phyloP scores from a whole-genome alignment of 2,329 filamentous ascomycete genomes.

The Aurifilum marmelostoma region DNA sequence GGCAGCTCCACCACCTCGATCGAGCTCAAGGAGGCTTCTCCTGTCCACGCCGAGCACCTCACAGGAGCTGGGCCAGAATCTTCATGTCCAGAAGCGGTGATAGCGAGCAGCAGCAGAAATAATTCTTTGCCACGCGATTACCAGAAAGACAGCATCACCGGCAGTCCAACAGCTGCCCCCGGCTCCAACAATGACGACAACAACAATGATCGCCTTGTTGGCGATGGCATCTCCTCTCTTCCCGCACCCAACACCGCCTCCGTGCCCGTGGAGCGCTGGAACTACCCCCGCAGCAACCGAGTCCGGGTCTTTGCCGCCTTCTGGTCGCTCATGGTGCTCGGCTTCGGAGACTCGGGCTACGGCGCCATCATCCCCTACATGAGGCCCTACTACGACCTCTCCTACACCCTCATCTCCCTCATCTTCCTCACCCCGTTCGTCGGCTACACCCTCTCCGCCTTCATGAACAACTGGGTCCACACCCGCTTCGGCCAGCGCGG shows the following conservation, averaged over 20 bases:
- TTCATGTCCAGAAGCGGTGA: neutral
- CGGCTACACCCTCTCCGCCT: slow-evolving; percentile 49
- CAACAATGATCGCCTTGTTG: neutral
- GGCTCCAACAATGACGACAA: neutral
- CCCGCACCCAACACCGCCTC: slow-evolving; percentile 21
- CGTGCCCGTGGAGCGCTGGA: slow-evolving; percentile 46
- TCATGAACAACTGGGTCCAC: slow-evolving; percentile 50
- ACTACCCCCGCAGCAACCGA: slow-evolving; percentile 51
- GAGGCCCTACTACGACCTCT: slow-evolving; percentile 45
- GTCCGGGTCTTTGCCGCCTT: slow-evolving; percentile 56
- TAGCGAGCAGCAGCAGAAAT: neutral
- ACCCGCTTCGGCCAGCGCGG: slow-evolving; percentile 63
- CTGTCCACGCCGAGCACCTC: neutral
- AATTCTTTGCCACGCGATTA: neutral
- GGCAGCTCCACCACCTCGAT: slow-evolving; percentile 15
- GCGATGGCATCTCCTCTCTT: slow-evolving; percentile 19
- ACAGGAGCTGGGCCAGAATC: neutral
- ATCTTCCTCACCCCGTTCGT: slow-evolving; percentile 52
- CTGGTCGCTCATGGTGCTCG: slow-evolving; percentile 61
- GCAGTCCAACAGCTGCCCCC: neutral
- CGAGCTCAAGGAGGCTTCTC: slow-evolving; percentile 21
- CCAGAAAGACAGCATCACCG: neutral
- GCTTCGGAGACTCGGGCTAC: slow-evolving; percentile 61
- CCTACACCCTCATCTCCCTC: slow-evolving; percentile 52
- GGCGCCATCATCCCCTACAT: slow-evolving; percentile 39